Evolutionary conservation across 805 yeast species (phyloP), one percentile per base, ranked within the genome.

Genomic region (Candida rishiriensis): DNA sequence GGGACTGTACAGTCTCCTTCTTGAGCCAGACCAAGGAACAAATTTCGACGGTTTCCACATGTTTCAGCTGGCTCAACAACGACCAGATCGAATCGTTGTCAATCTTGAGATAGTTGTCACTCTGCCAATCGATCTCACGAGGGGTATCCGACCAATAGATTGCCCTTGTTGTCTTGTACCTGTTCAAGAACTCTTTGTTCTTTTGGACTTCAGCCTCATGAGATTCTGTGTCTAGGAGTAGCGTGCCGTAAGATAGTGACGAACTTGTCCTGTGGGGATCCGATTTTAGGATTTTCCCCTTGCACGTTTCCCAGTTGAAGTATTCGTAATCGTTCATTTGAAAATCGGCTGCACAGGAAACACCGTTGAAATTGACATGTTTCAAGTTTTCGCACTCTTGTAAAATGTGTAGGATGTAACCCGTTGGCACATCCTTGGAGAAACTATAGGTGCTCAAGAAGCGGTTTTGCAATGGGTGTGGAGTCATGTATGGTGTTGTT

Each of bases 361-460:
- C 53, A 39, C 75, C 73, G 5, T 79, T 79, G n/a, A 88, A 60
- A 53, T 88, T 72, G 18, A 88, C 52, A 3, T 64, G 53, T 13
- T 58, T 63, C 32, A 88, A 53, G 51, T 84, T 82, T 12, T 79
- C 79, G 57, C 96, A 89, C 30, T 77, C 65, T n/a, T 73, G 73
- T 33, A 88, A 56, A 32, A 88, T 55, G 59, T 86, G 95, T 12
- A 88, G 57, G 10, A 89, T 55, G 49, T 79, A 78, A 0, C 96
- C 97, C 28, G 83, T 65, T 1, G 97, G 97, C 7, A 88, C 59
- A 59, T 88, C 97, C 52, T 75, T 79, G n/a, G 83, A 73, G 16
- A 75, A 69, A 3, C 87, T 72, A 61, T 84, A 85, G 59, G 78
- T 83, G 42, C 72, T 55, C 32, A 87, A 60, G 50, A 82, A 79